Conservation (phyloP, 2,329 filamentous ascomycete genomes). For the Cladophialophora chaetospira region DNA sequence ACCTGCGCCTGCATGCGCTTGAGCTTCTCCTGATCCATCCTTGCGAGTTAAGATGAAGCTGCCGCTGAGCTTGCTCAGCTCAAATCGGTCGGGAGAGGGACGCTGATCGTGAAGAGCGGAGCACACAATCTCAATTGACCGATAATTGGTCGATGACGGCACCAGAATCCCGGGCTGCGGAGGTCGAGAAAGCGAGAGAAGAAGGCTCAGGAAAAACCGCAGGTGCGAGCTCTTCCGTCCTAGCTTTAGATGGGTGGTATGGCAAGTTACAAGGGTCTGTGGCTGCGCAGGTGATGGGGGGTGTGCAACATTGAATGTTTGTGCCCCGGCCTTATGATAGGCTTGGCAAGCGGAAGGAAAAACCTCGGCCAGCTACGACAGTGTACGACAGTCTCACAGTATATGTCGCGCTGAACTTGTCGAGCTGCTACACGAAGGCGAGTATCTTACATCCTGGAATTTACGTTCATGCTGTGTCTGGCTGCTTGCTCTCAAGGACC, state of each 20-base stretch:
- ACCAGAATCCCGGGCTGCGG: background rate
- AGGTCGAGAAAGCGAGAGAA: background rate
- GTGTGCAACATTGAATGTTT: background rate
- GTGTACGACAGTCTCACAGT: too few relatives aligned
- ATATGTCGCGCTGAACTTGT: too few relatives aligned
- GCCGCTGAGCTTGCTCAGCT: constrained; percentile 4
- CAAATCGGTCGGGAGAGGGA: background rate
- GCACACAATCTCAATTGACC: constrained; percentile 4
- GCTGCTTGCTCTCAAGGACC: too few relatives aligned
- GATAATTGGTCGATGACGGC: background rate
- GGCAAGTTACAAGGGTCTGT: background rate
- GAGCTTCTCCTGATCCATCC: constrained; percentile 68
- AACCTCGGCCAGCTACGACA: too few relatives aligned
- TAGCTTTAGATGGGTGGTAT: background rate
- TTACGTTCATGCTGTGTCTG: too few relatives aligned
- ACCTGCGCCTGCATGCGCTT: constrained; percentile 67
- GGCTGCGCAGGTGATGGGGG: background rate
- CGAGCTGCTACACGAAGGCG: too few relatives aligned
- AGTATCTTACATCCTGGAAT: too few relatives aligned
- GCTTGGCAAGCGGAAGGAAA: background rate
- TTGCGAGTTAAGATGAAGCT: constrained; percentile 37
- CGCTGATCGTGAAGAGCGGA: background rate
- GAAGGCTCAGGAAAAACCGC: background rate
- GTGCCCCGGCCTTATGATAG: background rate
- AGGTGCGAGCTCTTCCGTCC: background rate